phyloP scores from a whole-genome alignment of 2,329 filamentous ascomycete genomes.

The Metarhizium robertsii region DNA sequence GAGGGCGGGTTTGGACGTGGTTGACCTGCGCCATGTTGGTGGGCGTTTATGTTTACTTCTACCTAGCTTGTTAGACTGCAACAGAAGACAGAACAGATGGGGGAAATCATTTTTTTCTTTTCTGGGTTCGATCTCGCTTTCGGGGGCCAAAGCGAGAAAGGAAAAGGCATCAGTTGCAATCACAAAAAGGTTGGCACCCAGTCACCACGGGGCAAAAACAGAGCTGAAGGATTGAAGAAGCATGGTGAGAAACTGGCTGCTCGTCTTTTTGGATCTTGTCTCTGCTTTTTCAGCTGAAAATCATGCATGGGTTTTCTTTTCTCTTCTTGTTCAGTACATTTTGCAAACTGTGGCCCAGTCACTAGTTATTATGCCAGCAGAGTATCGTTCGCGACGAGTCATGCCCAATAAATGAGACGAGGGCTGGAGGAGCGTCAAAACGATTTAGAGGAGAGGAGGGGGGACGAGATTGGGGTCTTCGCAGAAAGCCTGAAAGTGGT shows the following conservation, averaged over 20 bases:
- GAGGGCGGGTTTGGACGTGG: not conserved
- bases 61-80: constrained; percentile 3
- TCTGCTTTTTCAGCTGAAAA: not conserved
- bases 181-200: constrained; percentile 5
- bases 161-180: constrained; percentile 2
- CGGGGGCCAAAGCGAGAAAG: constrained; percentile 2
- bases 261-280: constrained; percentile 1
- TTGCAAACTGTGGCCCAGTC: constrained; percentile 7
- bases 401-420: constrained; percentile 4
- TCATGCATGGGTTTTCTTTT: not conserved
- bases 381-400: constrained; percentile 8
- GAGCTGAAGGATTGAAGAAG: not conserved
- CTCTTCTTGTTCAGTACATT: constrained; percentile 2
- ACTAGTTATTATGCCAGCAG: constrained; percentile 6
- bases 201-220: not conserved
- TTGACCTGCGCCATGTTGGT: constrained; percentile 7
- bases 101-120: not conserved
- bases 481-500: not conserved
- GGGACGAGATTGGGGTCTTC: not conserved
- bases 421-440: not conserved
- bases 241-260: not conserved
- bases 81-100: not conserved
- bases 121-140: constrained; percentile 1
- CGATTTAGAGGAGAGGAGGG: not conserved
- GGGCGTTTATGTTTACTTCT: constrained; percentile 8